Conservation (phyloP, 192 early-diverging fungal genomes). For the Umbelopsis ramanniana region DNA sequence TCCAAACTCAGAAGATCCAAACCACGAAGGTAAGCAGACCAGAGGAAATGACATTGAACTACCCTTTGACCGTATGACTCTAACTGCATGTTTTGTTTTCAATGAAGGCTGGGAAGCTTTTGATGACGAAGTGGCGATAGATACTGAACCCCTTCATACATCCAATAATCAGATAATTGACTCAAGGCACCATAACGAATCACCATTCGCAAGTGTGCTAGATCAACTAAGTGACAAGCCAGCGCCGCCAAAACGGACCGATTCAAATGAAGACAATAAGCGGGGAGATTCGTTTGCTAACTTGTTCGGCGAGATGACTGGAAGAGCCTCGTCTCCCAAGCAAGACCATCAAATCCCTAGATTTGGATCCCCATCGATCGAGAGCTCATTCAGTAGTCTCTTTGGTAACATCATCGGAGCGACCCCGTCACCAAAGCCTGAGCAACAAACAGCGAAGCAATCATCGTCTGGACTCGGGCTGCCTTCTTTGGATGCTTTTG, state of each 20-base stretch:
- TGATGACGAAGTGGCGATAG: background rate
- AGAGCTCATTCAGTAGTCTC: background rate
- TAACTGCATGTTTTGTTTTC: no score
- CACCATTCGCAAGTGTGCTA: background rate
- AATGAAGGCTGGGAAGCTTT: background rate
- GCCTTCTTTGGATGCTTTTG: conserved; percentile 4
- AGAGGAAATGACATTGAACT: no score
- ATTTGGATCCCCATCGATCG: background rate
- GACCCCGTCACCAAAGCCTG: conserved; percentile 1
- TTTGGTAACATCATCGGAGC: conserved; percentile 2
- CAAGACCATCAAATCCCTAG: background rate
- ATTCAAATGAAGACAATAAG: background rate
- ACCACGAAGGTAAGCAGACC: background rate
- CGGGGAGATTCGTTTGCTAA: background rate
- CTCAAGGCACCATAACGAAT: background rate
- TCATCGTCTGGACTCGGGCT: background rate
- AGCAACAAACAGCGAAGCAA: conserved; percentile 3
- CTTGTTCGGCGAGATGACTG: background rate
- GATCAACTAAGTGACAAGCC: background rate
- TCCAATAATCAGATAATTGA: background rate
- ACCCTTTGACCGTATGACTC: no score
- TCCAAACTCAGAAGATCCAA: background rate
- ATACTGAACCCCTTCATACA: background rate
- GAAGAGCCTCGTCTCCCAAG: background rate
- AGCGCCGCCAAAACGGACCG: background rate